Conservation (phyloP, 2,329 filamentous ascomycete species). For the Penicillium sp. region DNA sequence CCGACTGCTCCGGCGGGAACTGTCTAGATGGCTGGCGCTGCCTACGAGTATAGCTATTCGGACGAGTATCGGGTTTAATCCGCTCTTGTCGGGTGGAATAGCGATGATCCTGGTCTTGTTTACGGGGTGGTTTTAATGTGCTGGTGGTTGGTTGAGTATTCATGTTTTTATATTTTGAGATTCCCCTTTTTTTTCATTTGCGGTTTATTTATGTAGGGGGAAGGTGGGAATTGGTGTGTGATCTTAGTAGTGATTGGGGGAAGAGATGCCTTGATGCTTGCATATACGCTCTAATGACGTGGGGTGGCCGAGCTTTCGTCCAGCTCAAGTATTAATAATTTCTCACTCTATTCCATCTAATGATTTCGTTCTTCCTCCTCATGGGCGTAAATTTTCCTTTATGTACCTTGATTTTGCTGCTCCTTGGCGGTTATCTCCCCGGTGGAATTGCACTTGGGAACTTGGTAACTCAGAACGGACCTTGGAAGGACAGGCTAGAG, state of each 20-base stretch:
- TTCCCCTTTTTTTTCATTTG: neutral
- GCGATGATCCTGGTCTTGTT: neutral
- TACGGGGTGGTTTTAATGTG: neutral
- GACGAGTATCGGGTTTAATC: constrained; percentile 1
- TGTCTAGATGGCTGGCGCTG: constrained; percentile 12
- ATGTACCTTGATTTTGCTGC: too few relatives aligned
- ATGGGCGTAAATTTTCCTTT: too few relatives aligned
- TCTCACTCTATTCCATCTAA: too few relatives aligned
- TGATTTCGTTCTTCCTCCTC: too few relatives aligned
- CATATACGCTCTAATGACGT: neutral
- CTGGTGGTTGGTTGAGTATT: neutral
- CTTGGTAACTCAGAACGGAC: too few relatives aligned
- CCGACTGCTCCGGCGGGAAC: constrained; percentile 17
- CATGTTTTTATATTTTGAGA: neutral
- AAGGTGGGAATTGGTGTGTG: neutral
- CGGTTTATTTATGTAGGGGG: too few relatives aligned
- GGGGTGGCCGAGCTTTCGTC: too few relatives aligned
- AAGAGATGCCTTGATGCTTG: neutral
- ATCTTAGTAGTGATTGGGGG: neutral
- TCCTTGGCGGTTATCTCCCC: too few relatives aligned
- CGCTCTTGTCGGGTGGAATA: neutral
- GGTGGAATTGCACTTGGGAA: too few relatives aligned
- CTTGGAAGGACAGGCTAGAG: too few relatives aligned
- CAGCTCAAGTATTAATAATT: too few relatives aligned
- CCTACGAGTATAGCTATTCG: neutral